phyloP scores from a whole-genome alignment of 371 early-diverging fungal species.

The Gilbertella persicaria region DNA sequence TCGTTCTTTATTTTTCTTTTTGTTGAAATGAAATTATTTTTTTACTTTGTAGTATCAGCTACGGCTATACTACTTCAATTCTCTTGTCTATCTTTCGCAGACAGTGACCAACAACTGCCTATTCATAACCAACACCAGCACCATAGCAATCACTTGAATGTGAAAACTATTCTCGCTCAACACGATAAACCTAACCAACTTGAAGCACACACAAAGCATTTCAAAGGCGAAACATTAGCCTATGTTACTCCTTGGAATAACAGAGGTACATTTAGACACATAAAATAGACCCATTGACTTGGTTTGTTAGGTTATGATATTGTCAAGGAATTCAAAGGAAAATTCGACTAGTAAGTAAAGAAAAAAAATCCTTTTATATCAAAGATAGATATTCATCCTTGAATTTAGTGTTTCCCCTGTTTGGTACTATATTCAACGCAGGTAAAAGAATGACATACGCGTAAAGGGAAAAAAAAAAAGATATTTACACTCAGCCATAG shows the following conservation, averaged over 20 bases:
- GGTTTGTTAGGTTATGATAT: conserved; percentile 55
- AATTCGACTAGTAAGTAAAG: conserved; percentile 60
- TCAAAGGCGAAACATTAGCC: conserved; percentile 47
- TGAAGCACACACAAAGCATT: conserved; percentile 40
- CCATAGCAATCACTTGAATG: conserved; percentile 1
- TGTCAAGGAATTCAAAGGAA: conserved; percentile 62
- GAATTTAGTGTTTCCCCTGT: conserved; percentile 54
- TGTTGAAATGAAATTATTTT: no score
- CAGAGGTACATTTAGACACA: conserved; percentile 36
- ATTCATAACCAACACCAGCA: background rate
- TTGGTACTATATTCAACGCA: conserved; percentile 55
- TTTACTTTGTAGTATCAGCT: no score
- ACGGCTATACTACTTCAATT: background rate
- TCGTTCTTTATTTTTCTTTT: no score
- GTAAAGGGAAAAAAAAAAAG: background rate
- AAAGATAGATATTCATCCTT: background rate
- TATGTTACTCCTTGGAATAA: conserved; percentile 77
- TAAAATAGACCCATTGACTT: background rate
- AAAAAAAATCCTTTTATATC: background rate
- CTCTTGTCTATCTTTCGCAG: background rate
- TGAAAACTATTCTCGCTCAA: conserved; percentile 12
- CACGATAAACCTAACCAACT: conserved; percentile 14
- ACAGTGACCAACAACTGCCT: background rate
- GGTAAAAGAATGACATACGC: conserved; percentile 15
- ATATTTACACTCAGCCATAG: conserved; percentile 5